Conservation (phyloP, 2,329 filamentous ascomycete genomes). For the Aspergillus candidus region DNA sequence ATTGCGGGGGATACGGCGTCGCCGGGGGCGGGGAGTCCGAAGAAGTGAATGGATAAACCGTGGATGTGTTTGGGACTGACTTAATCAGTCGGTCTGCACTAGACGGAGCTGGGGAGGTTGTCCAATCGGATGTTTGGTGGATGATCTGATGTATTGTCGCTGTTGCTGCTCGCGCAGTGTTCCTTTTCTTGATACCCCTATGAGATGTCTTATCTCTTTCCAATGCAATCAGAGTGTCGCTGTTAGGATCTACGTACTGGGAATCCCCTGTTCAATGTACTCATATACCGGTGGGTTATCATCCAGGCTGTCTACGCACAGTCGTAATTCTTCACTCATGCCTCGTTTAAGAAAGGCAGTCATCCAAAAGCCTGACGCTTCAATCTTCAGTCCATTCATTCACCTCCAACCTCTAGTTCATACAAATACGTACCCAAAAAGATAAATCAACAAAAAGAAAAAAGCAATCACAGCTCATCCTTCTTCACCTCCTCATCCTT, state of each 20-base stretch:
- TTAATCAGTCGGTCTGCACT: not conserved
- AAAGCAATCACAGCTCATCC: conserved; percentile 54
- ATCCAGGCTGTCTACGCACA: not conserved
- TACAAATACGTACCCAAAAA: not conserved
- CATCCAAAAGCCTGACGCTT: no score
- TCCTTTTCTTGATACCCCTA: no score
- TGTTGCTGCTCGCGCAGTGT: no score
- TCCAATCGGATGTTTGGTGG: not conserved
- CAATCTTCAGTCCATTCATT: no score
- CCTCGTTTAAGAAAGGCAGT: no score
- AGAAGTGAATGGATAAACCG: conserved; percentile 8
- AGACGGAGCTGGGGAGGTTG: not conserved
- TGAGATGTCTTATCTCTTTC: no score
- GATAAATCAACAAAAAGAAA: conserved; percentile 8
- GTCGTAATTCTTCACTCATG: not conserved
- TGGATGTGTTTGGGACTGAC: not conserved
- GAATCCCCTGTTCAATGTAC: no score
- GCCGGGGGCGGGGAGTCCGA: conserved; percentile 14
- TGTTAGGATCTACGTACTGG: no score
- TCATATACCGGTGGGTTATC: no score
- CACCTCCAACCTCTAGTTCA: not conserved
- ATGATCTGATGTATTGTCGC: not conserved
- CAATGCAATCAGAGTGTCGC: no score
- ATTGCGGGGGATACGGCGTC: conserved; percentile 42
- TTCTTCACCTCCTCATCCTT: conserved; percentile 55